These are phyloP conservation scores for Porphyra umbilicalis DNA, from an alignment of 31 red algal species.

Conservation along the genomic window DNA sequence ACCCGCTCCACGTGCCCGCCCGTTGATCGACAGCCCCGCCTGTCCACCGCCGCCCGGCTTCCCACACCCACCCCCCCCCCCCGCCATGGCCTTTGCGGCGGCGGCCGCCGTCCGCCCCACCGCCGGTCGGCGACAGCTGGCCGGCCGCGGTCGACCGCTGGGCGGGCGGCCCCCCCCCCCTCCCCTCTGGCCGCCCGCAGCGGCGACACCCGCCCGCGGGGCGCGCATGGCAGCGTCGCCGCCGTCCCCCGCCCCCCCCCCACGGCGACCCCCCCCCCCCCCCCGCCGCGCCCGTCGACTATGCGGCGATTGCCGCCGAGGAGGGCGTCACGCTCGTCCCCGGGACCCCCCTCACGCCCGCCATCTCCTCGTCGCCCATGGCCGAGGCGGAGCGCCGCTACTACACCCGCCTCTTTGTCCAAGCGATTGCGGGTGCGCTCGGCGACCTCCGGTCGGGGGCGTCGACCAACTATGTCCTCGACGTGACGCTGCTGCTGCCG, in stretches of 20 bases:
- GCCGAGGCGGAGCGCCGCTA: constrained; percentile 9
- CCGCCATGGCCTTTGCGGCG: no score
- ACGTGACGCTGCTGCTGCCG: constrained; percentile 64
- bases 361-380: constrained; percentile 49
- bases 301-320: neutral
- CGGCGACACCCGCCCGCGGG: no score
- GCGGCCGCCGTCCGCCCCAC: no score
- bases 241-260: neutral
- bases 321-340: neutral
- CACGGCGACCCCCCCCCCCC: no score
- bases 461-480: neutral
- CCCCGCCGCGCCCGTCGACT: neutral
- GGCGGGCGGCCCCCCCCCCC: no score
- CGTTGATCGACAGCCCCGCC: no score
- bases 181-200: no score
- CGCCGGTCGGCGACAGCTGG: no score
- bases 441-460: neutral
- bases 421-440: constrained; percentile 21
- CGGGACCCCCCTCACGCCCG: constrained; percentile 19
- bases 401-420: constrained; percentile 15
- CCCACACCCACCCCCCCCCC: no score
- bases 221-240: neutral
- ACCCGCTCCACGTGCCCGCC: no score
- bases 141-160: no score
- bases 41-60: no score